These are phyloP conservation scores for Colletotrichum nymphaeae DNA, from an alignment of 2,329 filamentous ascomycete genomes.

Conservation along the genomic window DNA sequence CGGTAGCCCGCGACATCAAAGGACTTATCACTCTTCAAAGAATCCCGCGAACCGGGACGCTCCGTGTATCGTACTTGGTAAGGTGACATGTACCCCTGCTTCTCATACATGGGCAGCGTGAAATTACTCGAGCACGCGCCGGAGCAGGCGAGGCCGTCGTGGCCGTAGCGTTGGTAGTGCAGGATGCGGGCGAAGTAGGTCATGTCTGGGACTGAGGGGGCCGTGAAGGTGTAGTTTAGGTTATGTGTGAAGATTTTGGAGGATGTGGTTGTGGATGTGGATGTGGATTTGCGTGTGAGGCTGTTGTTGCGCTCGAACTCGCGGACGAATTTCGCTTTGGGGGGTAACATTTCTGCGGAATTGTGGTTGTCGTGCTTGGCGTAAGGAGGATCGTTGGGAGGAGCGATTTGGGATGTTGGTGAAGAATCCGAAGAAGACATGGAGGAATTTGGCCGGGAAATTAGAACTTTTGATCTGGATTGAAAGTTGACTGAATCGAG, in stretches of 20 bases:
- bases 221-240: background rate
- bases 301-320: constrained; percentile 13
- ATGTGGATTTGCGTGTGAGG: background rate
- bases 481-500: too few species aligned
- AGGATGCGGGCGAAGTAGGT: constrained; percentile 22
- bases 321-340: constrained; percentile 19
- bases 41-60: background rate
- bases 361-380: background rate
- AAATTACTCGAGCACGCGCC: background rate
- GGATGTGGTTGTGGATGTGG: background rate
- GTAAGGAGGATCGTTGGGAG: background rate
- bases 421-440: too few species aligned
- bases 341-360: constrained; percentile 4
- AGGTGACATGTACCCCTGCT: background rate
- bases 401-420: background rate
- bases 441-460: background rate
- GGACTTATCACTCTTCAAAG: background rate
- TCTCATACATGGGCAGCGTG: constrained; percentile 7
- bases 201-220: background rate
- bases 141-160: background rate
- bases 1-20: background rate
- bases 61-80: background rate
- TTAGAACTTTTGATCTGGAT: background rate
- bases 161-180: background rate
- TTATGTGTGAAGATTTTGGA: background rate